Conservation (phyloP, 2,329 filamentous ascomycete genomes). For the Tolypocladium tundrense region DNA sequence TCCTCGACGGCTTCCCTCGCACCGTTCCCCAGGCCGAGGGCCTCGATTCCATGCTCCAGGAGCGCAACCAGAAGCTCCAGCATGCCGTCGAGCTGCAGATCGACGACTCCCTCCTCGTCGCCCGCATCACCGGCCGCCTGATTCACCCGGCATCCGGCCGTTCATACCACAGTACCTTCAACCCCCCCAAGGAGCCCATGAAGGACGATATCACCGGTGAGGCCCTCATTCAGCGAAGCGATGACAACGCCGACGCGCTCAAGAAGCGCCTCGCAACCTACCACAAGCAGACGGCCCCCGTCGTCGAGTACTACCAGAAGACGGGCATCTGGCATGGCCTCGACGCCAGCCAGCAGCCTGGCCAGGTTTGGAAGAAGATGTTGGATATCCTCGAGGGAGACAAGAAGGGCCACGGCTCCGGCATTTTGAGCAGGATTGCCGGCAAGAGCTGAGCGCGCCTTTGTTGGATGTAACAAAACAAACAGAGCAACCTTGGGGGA, state of each 20-base stretch:
- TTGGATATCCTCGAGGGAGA: conserved; percentile 68
- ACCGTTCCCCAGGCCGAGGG: conserved; percentile 93
- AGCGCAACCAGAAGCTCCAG: conserved; percentile 74
- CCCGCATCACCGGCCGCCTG: conserved; percentile 91
- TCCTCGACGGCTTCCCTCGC: conserved; percentile 95
- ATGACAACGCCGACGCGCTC: conserved; percentile 92
- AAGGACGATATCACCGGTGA: conserved; percentile 95
- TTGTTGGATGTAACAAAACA: background rate
- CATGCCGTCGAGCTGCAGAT: conserved; percentile 96
- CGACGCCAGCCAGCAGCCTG: conserved; percentile 92
- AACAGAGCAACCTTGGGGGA: background rate
- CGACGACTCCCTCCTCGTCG: conserved; percentile 85
- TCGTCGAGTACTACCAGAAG: conserved; percentile 94
- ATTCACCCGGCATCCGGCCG: conserved; percentile 93
- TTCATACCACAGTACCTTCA: conserved; percentile 98
- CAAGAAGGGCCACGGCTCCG: conserved; percentile 26
- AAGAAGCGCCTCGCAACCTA: conserved; percentile 93
- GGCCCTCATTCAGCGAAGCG: conserved; percentile 88
- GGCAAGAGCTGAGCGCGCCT: conserved; percentile 14
- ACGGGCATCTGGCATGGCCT: conserved; percentile 94
- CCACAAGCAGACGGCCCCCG: conserved; percentile 85
- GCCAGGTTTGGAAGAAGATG: conserved; percentile 90
- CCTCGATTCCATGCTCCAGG: conserved; percentile 81
- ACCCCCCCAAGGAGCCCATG: conserved; percentile 90
- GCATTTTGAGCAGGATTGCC: conserved; percentile 28